Base-by-base conservation (phyloP, 495 filamentous ascomycete species). In the Xylaria scruposa region DNA sequence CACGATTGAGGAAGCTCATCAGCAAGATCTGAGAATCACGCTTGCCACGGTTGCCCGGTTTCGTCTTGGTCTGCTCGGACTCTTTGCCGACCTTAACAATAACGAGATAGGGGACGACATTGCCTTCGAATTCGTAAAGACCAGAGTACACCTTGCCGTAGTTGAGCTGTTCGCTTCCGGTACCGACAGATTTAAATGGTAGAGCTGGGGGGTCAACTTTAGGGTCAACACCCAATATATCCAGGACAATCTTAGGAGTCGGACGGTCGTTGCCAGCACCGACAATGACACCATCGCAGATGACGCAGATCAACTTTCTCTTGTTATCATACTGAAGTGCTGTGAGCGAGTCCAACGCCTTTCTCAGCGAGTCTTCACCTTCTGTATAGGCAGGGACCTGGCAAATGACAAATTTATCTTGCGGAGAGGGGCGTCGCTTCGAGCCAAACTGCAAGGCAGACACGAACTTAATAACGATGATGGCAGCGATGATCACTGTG, bases 391-490 rank as follows among this genome's bases (percentile, higher is more conserved):
- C 96, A 24, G 96, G 96, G 66, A 99, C 93, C 81, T 97, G 92
- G 84, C 96, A 98, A 72, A 99, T 98, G 71, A 99, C 96, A 71
- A 99, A 99, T 79, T 98, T 98, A 79, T 99, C 96, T 81, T 98
- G 96, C 33, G 94, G 91, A 21, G 91, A 85, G 5, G 96, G 96
- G 21, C 94, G 92, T 38, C 92, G 90, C 83, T 97, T 98, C 60
- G 93, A 92, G 21, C 96, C 95, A 72, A 99, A 91, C 78, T 99
- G 96, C 33, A 99, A 86, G 56, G 96, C 96, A 68, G 96, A 92
- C 75, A 99, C 81, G 85, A 99, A 99, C 83, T 98, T 99, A 81
- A 91, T 84, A 19, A 91, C 74, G 70, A 98, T 93, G 66, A 97
- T 93, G 15, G 87, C 66, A 77, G 92, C 93, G 53, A 99, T 85